Base-by-base conservation (phyloP, 163 green algal genomes). In the Picocystis sp. region DNA sequence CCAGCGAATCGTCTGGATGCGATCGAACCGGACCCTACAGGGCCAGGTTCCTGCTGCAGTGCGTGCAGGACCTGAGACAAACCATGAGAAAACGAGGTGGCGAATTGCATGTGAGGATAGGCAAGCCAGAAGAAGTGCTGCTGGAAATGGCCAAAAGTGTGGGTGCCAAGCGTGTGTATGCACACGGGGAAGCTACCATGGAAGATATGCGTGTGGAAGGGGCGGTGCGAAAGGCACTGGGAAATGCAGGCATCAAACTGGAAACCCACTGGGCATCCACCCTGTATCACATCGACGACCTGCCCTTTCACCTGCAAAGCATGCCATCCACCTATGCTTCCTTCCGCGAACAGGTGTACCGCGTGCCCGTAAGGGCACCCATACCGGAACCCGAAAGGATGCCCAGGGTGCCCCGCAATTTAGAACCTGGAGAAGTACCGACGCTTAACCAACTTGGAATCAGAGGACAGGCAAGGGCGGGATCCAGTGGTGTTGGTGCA, bases 231-330 rank as follows among this genome's bases (percentile, higher is more conserved):
- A 55, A 59, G 23, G 53, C 38, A 0, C 44, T 70, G 38, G 64
- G 69, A 55, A 55, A 43, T 50, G 45, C 50, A 14, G 70, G 74
- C 11, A 58, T 69, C 52, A 48, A 74, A 55, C 53, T 75, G 35
- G 60, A 65, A 56, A 25, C 61, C 11, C 58, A 49, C 13, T 81
- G 74, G 74, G 70, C 70, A 42, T 70, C 62, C 57, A 80, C 75
- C 11, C 64, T 83, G 45, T 77, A 75, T 52, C 71, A 81, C 29
- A 47, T 63, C 25, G 65, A 80, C 8, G 75, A 83, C 47, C 60
- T 83, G 42, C 75, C 75, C 9, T 82, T 79, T 15, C 15, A 67
- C 3, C 55, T 73, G 17, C 17, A 52, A 3, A 21, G 58, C 53
- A 65, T 81, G 62, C 74, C 74, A 1, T 71, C 58, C 22, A 72